Evolutionary conservation across 345 rosid genomes (phyloP).

Genomic region (Capsella bursapastoris): DNA sequence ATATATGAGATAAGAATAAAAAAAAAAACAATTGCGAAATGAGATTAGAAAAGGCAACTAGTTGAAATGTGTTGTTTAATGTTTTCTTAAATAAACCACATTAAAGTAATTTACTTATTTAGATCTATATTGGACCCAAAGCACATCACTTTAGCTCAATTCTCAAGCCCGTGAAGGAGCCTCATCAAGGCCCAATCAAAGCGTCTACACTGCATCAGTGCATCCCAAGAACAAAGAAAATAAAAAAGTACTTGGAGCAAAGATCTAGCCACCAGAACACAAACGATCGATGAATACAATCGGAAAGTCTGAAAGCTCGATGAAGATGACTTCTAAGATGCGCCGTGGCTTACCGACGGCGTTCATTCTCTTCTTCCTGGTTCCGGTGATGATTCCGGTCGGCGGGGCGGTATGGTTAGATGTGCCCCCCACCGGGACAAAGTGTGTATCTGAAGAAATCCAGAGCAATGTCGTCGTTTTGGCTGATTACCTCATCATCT

Average conservation of each 20-base stretch:
- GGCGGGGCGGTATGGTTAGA: conserved; percentile 75
- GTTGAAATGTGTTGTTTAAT: background rate
- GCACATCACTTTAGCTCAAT: background rate
- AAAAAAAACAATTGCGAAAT: background rate
- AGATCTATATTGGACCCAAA: background rate
- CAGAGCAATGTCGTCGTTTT: conserved; percentile 80
- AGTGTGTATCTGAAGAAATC: conserved; percentile 97
- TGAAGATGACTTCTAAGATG: conserved; percentile 20
- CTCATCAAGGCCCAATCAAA: conserved; percentile 18
- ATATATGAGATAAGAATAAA: background rate
- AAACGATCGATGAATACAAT: conserved; percentile 26
- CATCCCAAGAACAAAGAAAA: background rate
- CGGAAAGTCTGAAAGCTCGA: conserved; percentile 16
- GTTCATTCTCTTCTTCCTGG: conserved; percentile 2
- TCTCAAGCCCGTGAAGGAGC: background rate
- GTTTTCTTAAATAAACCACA: background rate
- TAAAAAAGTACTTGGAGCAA: background rate
- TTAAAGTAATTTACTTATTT: too few relatives aligned
- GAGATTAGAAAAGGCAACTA: background rate
- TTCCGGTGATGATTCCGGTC: conserved; percentile 4
- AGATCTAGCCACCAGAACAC: conserved; percentile 19
- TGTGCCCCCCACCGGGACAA: conserved; percentile 79
- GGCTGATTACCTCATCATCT: conserved; percentile 72
- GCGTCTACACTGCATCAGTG: background rate
- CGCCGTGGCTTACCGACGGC: background rate